Evolutionary conservation across 2,329 filamentous ascomycete species (phyloP).

Genomic region (Colletotrichum eleusines): DNA sequence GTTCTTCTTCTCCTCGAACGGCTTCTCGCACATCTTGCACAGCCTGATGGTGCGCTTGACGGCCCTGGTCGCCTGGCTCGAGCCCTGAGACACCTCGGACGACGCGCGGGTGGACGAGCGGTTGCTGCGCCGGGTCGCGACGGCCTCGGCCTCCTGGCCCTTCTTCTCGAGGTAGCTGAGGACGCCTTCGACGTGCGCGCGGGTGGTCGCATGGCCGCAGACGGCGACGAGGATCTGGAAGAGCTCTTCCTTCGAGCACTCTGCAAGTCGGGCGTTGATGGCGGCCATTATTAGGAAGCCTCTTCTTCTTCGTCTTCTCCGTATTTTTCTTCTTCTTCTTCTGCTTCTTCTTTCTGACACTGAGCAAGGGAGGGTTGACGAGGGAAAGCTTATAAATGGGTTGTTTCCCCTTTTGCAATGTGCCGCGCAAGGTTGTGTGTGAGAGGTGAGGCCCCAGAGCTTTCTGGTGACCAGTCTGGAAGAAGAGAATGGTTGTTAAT

Average conservation of each 20-base stretch:
- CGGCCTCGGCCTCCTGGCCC: neutral
- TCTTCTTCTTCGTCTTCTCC: no score
- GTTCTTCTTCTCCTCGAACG: slow-evolving; percentile 29
- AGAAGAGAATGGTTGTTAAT: slow-evolving; percentile 9
- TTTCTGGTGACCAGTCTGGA: neutral
- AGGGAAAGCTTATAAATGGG: neutral
- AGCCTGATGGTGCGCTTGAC: slow-evolving; percentile 20
- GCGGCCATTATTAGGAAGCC: slow-evolving; percentile 1
- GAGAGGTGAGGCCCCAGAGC: neutral
- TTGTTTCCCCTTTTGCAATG: neutral
- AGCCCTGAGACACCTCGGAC: slow-evolving; percentile 28
- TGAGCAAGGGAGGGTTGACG: neutral
- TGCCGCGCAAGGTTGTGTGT: neutral
- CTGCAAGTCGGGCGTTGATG: neutral
- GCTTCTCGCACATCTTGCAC: slow-evolving; percentile 18
- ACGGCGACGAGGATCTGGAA: slow-evolving; percentile 17
- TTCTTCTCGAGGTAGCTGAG: slow-evolving; percentile 25
- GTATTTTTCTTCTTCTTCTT: neutral
- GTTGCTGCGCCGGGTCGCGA: slow-evolving; percentile 8
- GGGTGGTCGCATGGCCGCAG: slow-evolving; percentile 15
- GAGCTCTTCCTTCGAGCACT: slow-evolving; percentile 26
- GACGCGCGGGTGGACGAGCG: slow-evolving; percentile 14
- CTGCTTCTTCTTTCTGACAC: no score
- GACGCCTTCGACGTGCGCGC: slow-evolving; percentile 10
- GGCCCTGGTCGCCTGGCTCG: neutral